phyloP scores from a whole-genome alignment of 1,284 basidiomycete genomes.

The Mycena sp. region DNA sequence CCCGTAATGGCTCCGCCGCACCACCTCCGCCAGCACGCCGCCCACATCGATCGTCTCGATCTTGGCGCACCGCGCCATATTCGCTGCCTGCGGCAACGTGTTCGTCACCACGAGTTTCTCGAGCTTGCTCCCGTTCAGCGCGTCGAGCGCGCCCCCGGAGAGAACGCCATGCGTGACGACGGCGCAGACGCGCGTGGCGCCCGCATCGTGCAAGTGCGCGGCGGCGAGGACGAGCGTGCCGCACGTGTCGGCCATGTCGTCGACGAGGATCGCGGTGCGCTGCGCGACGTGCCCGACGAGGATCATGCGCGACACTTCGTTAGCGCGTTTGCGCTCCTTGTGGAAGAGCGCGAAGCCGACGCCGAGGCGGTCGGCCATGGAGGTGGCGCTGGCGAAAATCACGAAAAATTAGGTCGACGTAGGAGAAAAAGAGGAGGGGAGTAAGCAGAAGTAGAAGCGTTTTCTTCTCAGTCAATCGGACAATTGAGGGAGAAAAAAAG shows the following conservation, averaged over 20 bases:
- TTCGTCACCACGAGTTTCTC: constrained; percentile 99
- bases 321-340: constrained; percentile 99
- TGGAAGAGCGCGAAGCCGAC: constrained; percentile 99
- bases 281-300: constrained; percentile 90
- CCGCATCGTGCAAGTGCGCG: constrained; percentile 89
- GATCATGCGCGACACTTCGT: constrained; percentile 99
- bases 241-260: constrained; percentile 99
- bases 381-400: constrained; percentile 97
- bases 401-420: no score
- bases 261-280: constrained; percentile 95
- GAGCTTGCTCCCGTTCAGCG: constrained; percentile 79
- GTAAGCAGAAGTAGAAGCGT: constrained; percentile 14
- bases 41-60: constrained; percentile 97
- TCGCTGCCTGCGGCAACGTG: constrained; percentile 91
- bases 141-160: constrained; percentile 86
- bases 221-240: constrained; percentile 97
- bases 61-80: constrained; percentile 82
- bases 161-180: constrained; percentile 99
- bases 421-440: no score
- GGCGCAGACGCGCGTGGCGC: constrained; percentile 88
- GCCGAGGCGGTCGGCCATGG: constrained; percentile 95
- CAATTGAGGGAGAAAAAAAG: no score
- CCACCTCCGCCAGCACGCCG: constrained; percentile 96
- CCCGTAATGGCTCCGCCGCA: constrained; percentile 89
- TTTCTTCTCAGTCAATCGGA: no score